These are phyloP conservation scores for Coniella vitis DNA, from an alignment of 2,329 filamentous ascomycete genomes.

Conservation along the genomic window DNA sequence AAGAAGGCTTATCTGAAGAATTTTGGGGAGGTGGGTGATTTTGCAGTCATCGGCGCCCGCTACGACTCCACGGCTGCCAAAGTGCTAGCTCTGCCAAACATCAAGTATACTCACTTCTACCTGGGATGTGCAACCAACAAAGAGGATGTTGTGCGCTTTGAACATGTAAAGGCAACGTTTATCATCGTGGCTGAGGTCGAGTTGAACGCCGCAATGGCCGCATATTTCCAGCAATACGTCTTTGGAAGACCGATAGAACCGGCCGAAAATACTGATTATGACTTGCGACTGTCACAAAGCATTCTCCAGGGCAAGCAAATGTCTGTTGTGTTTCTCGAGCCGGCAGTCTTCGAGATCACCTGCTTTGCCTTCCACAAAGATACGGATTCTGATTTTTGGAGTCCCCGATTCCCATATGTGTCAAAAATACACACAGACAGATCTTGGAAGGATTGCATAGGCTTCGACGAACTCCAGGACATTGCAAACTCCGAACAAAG, in stretches of 20 bases:
- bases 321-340: slow-evolving; percentile 55
- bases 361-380: slow-evolving; percentile 74
- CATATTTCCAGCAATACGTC: slow-evolving; percentile 40
- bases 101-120: slow-evolving; percentile 75
- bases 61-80: slow-evolving; percentile 60
- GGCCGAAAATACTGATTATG: slow-evolving; percentile 33
- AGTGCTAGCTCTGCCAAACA: slow-evolving; percentile 40
- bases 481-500: slow-evolving; percentile 53
- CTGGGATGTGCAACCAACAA: slow-evolving; percentile 70
- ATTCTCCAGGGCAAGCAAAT: slow-evolving; percentile 35
- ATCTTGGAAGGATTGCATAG: slow-evolving; percentile 59
- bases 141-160: slow-evolving; percentile 44
- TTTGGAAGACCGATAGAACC: slow-evolving; percentile 35
- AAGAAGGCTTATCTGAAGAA: slow-evolving; percentile 80
- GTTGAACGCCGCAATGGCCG: slow-evolving; percentile 45
- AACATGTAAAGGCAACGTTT: slow-evolving; percentile 48
- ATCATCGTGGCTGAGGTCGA: slow-evolving; percentile 59
- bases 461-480: slow-evolving; percentile 62
- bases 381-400: slow-evolving; percentile 62
- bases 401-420: slow-evolving; percentile 69
- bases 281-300: slow-evolving; percentile 40
- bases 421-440: slow-evolving; percentile 74
- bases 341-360: slow-evolving; percentile 72
- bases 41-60: slow-evolving; percentile 69
- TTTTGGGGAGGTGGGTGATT: slow-evolving; percentile 77